A percentile compares a stretch with the other conserved stretches of the same genome.
Evolutionary conservation across 1,139 yeast genomes (phyloP).

Genomic region (Pichia sp.): DNA sequence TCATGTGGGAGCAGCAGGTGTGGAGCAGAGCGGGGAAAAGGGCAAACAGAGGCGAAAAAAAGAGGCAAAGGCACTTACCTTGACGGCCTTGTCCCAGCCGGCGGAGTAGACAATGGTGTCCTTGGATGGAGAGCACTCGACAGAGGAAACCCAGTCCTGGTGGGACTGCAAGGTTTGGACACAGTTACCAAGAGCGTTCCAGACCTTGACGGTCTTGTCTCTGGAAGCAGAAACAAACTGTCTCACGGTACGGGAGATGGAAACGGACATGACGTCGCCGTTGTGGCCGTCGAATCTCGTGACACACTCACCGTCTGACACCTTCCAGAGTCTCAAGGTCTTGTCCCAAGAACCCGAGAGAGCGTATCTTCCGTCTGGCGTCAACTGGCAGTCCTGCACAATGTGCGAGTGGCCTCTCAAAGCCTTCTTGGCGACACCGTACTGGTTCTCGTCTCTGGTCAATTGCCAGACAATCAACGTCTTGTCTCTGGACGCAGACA

Average conservation of each 20-base stretch:
- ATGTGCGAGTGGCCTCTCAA: constrained; percentile 99
- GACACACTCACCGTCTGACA: constrained; percentile 90
- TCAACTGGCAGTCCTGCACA: constrained; percentile 95
- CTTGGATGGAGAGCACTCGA: constrained; percentile 83
- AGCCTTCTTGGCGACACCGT: constrained; percentile 98
- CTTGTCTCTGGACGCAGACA: constrained; percentile 99
- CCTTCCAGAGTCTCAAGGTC: constrained; percentile 98
- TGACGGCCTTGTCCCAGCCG: constrained; percentile 98
- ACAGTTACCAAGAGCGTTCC: constrained; percentile 99
- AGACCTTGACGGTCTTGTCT: constrained; percentile 98
- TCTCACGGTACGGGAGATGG: constrained; percentile 95
- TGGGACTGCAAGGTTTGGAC: constrained; percentile 92
- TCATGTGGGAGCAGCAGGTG: constrained; percentile 40
- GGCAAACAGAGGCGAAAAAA: constrained; percentile 13
- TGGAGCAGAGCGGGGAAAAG: not conserved
- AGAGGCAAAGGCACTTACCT: constrained; percentile 64
- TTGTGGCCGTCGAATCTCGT: constrained; percentile 98
- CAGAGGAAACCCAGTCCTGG: constrained; percentile 99
- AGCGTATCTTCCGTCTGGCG: constrained; percentile 98
- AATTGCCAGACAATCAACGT: constrained; percentile 97
- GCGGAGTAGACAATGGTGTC: constrained; percentile 83
- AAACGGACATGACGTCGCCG: constrained; percentile 94
- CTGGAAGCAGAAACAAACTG: constrained; percentile 99
- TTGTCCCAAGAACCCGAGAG: constrained; percentile 99
- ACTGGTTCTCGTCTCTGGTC: constrained; percentile 95